Conservation (phyloP, 2,329 filamentous ascomycete species). For the Claviceps africana region DNA sequence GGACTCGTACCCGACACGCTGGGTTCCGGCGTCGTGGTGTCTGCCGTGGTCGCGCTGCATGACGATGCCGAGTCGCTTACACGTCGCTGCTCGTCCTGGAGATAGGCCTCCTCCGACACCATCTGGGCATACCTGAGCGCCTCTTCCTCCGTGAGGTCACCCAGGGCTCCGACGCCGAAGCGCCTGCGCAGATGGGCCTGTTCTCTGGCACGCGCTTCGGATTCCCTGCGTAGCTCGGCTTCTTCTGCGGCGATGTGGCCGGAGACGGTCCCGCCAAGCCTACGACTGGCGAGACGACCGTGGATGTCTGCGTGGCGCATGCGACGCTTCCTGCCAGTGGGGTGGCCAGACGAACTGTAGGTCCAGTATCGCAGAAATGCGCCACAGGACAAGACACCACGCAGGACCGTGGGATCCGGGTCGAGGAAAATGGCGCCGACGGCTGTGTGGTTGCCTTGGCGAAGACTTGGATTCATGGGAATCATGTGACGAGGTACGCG, state of each 20-base stretch:
- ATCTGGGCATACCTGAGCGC: slow-evolving; percentile 51
- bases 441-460: slow-evolving; percentile 63
- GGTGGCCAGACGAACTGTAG: slow-evolving; percentile 71
- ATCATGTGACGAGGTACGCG: slow-evolving; percentile 62
- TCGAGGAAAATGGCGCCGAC: slow-evolving; percentile 78
- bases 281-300: slow-evolving; percentile 34
- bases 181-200: slow-evolving; percentile 57
- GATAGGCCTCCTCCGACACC: slow-evolving; percentile 47
- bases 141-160: slow-evolving; percentile 51
- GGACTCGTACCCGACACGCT: slow-evolving; percentile 30
- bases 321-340: slow-evolving; percentile 65
- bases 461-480: slow-evolving; percentile 39
- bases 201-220: slow-evolving; percentile 51
- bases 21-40: slow-evolving; percentile 41
- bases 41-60: slow-evolving; percentile 26
- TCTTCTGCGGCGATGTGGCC: slow-evolving; percentile 81
- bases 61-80: slow-evolving; percentile 36
- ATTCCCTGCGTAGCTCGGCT: slow-evolving; percentile 63
- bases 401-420: slow-evolving; percentile 70
- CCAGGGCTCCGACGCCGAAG: slow-evolving; percentile 66
- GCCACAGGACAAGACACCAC: slow-evolving; percentile 77
- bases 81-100: slow-evolving; percentile 42
- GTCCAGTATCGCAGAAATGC: slow-evolving; percentile 85
- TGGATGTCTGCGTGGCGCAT: slow-evolving; percentile 52
- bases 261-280: slow-evolving; percentile 53